Evolutionary conservation across 2,329 filamentous ascomycete species (phyloP).

Genomic region (Xylaria multiplex): DNA sequence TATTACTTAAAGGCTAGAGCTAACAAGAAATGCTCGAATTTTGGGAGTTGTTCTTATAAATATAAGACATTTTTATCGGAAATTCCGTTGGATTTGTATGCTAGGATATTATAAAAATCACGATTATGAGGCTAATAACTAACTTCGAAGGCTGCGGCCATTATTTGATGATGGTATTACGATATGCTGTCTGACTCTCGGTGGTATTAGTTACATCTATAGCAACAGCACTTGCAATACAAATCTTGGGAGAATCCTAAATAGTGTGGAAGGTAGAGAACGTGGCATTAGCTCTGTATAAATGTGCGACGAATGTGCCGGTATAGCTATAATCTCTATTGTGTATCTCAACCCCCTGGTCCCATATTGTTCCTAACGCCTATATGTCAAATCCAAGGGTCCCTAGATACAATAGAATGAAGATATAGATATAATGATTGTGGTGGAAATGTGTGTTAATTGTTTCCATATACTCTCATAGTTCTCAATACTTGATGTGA

Average conservation of each 20-base stretch:
- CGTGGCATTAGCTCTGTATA: neutral
- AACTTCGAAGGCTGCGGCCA: no score
- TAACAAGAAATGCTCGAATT: no score
- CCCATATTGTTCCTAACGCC: constrained; percentile 10
- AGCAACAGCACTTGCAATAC: neutral
- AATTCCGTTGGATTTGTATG: no score
- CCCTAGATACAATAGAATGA: constrained; percentile 1
- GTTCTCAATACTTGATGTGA: constrained; percentile 12
- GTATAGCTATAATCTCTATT: constrained; percentile 18
- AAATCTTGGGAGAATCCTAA: neutral
- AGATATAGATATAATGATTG: constrained; percentile 24
- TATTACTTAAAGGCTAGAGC: no score
- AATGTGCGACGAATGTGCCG: neutral
- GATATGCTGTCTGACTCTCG: no score
- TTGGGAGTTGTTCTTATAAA: no score
- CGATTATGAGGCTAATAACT: no score
- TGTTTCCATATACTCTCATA: constrained; percentile 8
- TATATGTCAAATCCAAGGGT: neutral
- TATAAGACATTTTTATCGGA: no score
- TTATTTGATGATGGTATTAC: no score
- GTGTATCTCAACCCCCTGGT: constrained; percentile 5
- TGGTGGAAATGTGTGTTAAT: constrained; percentile 23
- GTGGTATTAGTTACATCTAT: no score
- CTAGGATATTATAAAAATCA: no score
- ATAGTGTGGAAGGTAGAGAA: neutral